Evolutionary conservation across 2,329 filamentous ascomycete genomes (phyloP).

Genomic region (Ascocoryne sarcoides): DNA sequence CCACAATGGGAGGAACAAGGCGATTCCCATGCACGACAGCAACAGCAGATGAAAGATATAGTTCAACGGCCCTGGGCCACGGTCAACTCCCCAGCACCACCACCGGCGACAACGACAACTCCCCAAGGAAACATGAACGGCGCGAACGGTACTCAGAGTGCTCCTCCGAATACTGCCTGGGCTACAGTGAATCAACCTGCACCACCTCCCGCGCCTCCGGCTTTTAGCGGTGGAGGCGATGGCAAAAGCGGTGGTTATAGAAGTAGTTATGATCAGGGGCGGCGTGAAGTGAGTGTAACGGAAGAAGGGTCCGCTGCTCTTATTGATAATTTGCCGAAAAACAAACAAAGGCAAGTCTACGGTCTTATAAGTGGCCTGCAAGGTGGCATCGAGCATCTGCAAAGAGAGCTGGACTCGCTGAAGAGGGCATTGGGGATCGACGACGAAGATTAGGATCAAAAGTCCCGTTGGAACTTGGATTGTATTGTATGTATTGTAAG

Average conservation of each 20-base stretch:
- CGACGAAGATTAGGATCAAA: slow-evolving; percentile 17
- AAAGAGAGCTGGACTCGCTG: slow-evolving; percentile 23
- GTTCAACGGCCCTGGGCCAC: slow-evolving; percentile 21
- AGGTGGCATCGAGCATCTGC: slow-evolving; percentile 27
- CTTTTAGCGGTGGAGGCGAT: slow-evolving; percentile 27
- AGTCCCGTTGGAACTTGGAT: too few species aligned
- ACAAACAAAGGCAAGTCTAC: slow-evolving; percentile 27
- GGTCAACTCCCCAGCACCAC: slow-evolving; percentile 15
- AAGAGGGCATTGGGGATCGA: slow-evolving; percentile 26
- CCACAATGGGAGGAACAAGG: slow-evolving; percentile 24
- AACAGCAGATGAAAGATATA: slow-evolving; percentile 17
- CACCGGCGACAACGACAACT: slow-evolving; percentile 4
- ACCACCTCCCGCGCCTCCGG: slow-evolving; percentile 4
- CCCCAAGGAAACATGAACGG: slow-evolving; percentile 11
- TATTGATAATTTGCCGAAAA: slow-evolving; percentile 26
- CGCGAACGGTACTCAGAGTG: slow-evolving; percentile 2
- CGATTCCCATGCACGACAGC: slow-evolving; percentile 16
- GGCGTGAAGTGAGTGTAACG: slow-evolving; percentile 15
- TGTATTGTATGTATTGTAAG: too few species aligned
- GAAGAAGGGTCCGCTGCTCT: slow-evolving; percentile 19
- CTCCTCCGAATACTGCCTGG: slow-evolving; percentile 17
- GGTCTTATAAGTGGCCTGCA: slow-evolving; percentile 26
- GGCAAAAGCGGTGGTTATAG: slow-evolving; percentile 32
- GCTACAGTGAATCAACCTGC: slow-evolving; percentile 17
- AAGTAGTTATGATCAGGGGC: slow-evolving; percentile 13